These are phyloP conservation scores for Metschnikowia colocasiae DNA, from an alignment of 805 yeast species.

Conservation along the genomic window DNA sequence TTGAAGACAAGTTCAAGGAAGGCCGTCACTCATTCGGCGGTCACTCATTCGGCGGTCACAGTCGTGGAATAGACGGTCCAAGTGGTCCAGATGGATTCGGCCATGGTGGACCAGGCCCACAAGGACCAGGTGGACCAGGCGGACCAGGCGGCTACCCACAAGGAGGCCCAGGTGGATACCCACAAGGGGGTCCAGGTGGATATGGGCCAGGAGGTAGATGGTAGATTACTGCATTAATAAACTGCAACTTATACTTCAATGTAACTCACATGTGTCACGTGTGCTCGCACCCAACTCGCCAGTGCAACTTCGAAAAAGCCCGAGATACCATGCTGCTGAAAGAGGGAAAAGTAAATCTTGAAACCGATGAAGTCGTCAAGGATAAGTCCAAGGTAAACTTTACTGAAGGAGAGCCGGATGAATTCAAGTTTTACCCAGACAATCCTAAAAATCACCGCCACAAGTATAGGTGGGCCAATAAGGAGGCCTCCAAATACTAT, in stretches of 20 bases:
- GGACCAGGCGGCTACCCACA: conserved; percentile 14
- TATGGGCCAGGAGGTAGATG: conserved; percentile 10
- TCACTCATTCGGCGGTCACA: conserved; percentile 5
- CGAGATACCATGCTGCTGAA: not conserved
- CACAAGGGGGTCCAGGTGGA: conserved; percentile 13
- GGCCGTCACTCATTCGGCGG: conserved; percentile 15
- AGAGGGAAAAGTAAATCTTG: not conserved
- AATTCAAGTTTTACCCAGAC: conserved; percentile 78
- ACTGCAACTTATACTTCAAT: not conserved
- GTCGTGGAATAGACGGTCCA: conserved; percentile 5
- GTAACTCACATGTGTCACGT: not conserved
- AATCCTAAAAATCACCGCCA: conserved; percentile 72
- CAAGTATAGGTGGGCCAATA: conserved; percentile 63
- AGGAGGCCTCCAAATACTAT: conserved; percentile 78
- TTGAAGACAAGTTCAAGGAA: conserved; percentile 36
- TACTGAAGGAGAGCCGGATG: conserved; percentile 49
- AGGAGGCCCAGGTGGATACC: conserved; percentile 13
- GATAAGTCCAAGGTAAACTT: conserved; percentile 50
- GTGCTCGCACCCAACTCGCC: not conserved
- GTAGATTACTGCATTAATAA: not conserved
- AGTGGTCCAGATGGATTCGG: conserved; percentile 11
- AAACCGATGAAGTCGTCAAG: conserved; percentile 26
- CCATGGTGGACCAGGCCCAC: conserved; percentile 9
- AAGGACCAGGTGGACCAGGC: not conserved
- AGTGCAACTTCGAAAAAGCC: not conserved